Percentiles rank a stretch among this genome's conserved stretches.
phyloP scores from a whole-genome alignment of 2,329 filamentous ascomycete genomes.

The Esteya vermicola region DNA sequence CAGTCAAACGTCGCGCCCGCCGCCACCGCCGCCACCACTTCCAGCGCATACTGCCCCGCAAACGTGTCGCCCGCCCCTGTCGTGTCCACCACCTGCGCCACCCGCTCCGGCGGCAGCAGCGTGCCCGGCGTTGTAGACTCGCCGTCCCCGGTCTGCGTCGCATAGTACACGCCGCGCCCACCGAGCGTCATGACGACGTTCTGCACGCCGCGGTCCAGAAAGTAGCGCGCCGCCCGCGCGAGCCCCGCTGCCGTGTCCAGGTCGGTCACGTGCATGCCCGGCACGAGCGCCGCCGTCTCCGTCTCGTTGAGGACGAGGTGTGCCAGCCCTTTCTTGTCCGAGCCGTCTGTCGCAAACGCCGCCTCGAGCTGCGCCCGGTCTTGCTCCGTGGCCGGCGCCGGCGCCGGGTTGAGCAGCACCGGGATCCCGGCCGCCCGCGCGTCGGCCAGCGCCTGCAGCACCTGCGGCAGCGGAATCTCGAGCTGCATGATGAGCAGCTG shows the following conservation, averaged over 20 bases:
- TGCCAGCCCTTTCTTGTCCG: slow-evolving; percentile 26
- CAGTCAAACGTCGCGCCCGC: slow-evolving; percentile 30
- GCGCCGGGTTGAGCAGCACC: slow-evolving; percentile 59
- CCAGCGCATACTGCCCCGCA: slow-evolving; percentile 73
- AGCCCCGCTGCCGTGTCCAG: slow-evolving; percentile 20
- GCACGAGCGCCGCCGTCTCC: slow-evolving; percentile 52
- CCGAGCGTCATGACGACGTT: slow-evolving; percentile 80
- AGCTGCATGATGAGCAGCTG: slow-evolving; percentile 45
- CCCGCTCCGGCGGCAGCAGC: slow-evolving; percentile 47
- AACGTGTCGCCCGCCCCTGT: slow-evolving; percentile 93
- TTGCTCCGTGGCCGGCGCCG: slow-evolving; percentile 45
- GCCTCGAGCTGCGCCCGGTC: slow-evolving; percentile 40
- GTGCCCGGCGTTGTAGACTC: slow-evolving; percentile 22
- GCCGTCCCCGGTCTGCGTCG: slow-evolving; percentile 24
- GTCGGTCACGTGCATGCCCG: slow-evolving; percentile 21
- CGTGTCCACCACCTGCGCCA: slow-evolving; percentile 69
- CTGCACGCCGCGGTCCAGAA: slow-evolving; percentile 50
- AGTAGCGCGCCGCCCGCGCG: slow-evolving; percentile 29
- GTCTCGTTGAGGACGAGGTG: slow-evolving; percentile 65
- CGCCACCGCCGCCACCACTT: slow-evolving; percentile 38
- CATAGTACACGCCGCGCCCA: slow-evolving; percentile 60
- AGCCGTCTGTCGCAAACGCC: slow-evolving; percentile 21
- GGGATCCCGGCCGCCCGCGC: slow-evolving; percentile 25
- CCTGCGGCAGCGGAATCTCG: slow-evolving; percentile 40
- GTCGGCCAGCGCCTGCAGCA: slow-evolving; percentile 32